Conservation (phyloP, 1,284 basidiomycete species). For the Irpex sp. region DNA sequence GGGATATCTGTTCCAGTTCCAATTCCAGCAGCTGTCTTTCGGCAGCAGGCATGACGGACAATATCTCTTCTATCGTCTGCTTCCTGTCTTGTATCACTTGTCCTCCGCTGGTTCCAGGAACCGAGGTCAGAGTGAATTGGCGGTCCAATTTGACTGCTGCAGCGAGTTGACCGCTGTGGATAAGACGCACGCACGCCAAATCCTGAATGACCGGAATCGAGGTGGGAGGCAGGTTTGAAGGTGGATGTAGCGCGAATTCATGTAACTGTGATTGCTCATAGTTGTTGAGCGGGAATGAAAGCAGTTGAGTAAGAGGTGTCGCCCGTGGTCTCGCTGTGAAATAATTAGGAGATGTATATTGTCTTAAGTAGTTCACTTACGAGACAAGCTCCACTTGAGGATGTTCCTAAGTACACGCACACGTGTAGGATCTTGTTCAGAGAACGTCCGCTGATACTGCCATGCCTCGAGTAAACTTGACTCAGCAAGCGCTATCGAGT, state of each 20-base stretch:
- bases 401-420: constrained; percentile 54
- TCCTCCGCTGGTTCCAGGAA: constrained; percentile 17
- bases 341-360: constrained; percentile 7
- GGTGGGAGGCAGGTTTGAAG: constrained; percentile 40
- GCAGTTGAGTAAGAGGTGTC: constrained; percentile 51
- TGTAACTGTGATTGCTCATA: constrained; percentile 61
- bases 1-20: constrained; percentile 37
- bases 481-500: constrained; percentile 62
- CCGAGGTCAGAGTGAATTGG: constrained; percentile 44
- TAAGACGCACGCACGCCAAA: constrained; percentile 75
- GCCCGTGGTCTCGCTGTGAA: constrained; percentile 54
- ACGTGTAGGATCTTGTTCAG: constrained; percentile 49
- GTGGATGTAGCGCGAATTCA: constrained; percentile 53
- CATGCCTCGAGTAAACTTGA: constrained; percentile 64
- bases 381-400: constrained; percentile 63
- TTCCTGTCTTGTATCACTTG: constrained; percentile 44
- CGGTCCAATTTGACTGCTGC: constrained; percentile 76
- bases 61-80: constrained; percentile 67
- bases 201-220: constrained; percentile 70
- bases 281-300: constrained; percentile 58
- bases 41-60: constrained; percentile 53
- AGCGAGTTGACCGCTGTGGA: constrained; percentile 70
- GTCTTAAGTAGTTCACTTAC: constrained; percentile 39
- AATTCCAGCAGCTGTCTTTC: constrained; percentile 53
- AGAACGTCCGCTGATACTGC: constrained; percentile 67